Percentiles rank a stretch among this genome's conserved stretches.
Evolutionary conservation across 2,329 filamentous ascomycete genomes (phyloP).

Genomic region (Trichophyton benhamiae): DNA sequence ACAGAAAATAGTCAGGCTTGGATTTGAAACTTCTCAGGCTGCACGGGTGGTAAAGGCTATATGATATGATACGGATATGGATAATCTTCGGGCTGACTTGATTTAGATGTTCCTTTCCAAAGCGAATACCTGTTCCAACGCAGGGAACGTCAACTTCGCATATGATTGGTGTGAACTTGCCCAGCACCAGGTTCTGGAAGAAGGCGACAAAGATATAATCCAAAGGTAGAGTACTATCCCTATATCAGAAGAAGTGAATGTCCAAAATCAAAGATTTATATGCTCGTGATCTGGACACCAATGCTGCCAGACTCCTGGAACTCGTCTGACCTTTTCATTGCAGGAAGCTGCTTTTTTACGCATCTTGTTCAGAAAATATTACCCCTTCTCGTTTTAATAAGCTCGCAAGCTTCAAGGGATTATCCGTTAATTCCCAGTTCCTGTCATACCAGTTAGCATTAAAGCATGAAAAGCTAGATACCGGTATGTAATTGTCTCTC

Average conservation of each 20-base stretch:
- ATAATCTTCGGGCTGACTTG: neutral
- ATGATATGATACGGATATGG: neutral
- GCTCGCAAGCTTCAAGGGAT: conserved; percentile 47
- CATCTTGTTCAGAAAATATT: conserved; percentile 46
- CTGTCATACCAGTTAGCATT: conserved; percentile 64
- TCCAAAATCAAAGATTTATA: neutral
- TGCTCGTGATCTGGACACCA: too few species aligned
- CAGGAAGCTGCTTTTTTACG: conserved; percentile 63
- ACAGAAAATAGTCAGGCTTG: conserved; percentile 38
- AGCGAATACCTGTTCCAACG: neutral
- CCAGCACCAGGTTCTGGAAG: neutral
- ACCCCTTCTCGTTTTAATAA: conserved; percentile 45
- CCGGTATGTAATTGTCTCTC: conserved; percentile 26
- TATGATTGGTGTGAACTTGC: conserved; percentile 57
- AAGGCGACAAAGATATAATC: conserved; percentile 33
- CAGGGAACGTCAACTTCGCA: neutral
- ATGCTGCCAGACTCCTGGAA: too few species aligned
- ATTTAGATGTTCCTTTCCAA: neutral
- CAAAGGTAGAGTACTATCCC: conserved; percentile 41
- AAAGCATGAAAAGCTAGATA: conserved; percentile 43
- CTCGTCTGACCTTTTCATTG: conserved; percentile 2
- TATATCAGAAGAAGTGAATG: neutral
- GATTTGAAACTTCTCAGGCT: conserved; percentile 46
- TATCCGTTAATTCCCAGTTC: conserved; percentile 57
- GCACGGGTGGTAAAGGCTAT: conserved; percentile 27